Base-by-base conservation (phyloP, 495 filamentous ascomycete species). In the Neurospora sublineolata region DNA sequence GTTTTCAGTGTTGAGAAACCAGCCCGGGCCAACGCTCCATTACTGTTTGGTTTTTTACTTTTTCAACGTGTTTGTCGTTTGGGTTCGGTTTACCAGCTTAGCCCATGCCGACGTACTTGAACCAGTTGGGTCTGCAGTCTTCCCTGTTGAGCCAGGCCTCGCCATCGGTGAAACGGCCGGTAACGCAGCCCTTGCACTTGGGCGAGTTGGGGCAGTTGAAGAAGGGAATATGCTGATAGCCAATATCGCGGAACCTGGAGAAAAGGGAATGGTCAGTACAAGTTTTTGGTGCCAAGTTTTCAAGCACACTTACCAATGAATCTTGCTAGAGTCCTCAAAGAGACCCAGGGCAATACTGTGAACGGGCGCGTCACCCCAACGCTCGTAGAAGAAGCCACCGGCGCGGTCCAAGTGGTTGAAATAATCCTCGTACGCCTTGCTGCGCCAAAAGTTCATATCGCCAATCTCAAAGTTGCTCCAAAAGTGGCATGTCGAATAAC, bases 391-490 rank as follows among this genome's bases (percentile, higher is more conserved):
- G 88, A 99, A 99, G 41, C 95, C 95, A 39, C 96, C 96, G 0
- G 93, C 91, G 27, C 92, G 88, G 82, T 99, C 96, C 39, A 99
- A 84, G 79, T 97, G 93, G 79, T 97, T 90, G 82, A 99, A 99
- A 79, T 97, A 99, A 69, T 93, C 92, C 79, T 94, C 91, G 79
- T 99, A 99, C 68, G 87, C 86, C 79, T 94, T 88, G 75, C 93
- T 91, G 12, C 96, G 86, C 93, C 94, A 99, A 83, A 99, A 97
- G 73, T 86, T 88, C 88, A 99, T 89, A 79, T 97, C 94, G 40
- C 89, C 96, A 75, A 99, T 96, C 82, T 99, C 96, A 77, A 99
- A 99, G 82, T 99, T 99, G 72, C 89, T 93, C 96, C 96, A 99
- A 85, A 99, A 99, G 82, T 99, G 96, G 80, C 96, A 99, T n/a